Evolutionary conservation across 2,329 filamentous ascomycete species (phyloP).

Genomic region (Colletotrichum truncatum): DNA sequence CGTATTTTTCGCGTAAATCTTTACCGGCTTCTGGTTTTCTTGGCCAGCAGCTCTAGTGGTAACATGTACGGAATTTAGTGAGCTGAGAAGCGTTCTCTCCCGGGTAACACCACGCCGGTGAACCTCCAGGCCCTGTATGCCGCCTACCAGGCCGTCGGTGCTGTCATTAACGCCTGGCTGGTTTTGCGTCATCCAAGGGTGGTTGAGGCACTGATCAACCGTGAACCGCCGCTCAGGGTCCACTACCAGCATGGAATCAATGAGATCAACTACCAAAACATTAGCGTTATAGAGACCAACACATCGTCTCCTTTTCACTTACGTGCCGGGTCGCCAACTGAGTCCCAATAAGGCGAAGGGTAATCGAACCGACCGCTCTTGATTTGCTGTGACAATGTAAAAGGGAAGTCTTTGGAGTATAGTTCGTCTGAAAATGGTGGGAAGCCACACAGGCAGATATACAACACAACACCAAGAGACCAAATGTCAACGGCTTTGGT

Average conservation of each 20-base stretch:
- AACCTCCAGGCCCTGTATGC: constrained; percentile 83
- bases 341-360: constrained; percentile 95
- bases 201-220: constrained; percentile 88
- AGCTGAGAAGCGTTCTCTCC: constrained; percentile 86
- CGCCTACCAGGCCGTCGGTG: constrained; percentile 91
- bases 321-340: constrained; percentile 83
- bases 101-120: constrained; percentile 80
- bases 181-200: constrained; percentile 84
- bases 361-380: constrained; percentile 91
- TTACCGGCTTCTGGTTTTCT: constrained; percentile 64
- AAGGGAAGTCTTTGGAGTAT: constrained; percentile 82
- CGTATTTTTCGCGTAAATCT: constrained; percentile 79
- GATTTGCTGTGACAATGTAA: constrained; percentile 88
- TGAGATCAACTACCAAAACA: constrained; percentile 74
- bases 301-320: too few relatives aligned
- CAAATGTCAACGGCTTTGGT: constrained; percentile 95
- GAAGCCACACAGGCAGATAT: constrained; percentile 96
- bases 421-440: constrained; percentile 97
- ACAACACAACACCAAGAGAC: constrained; percentile 97
- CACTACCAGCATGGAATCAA: constrained; percentile 93
- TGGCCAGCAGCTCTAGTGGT: constrained; percentile 56
- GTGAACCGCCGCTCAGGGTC: constrained; percentile 85
- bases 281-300: not conserved
- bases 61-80: constrained; percentile 77
- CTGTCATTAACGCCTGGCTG: constrained; percentile 77